Conservation (phyloP, 2,329 filamentous ascomycete genomes). For the Hortaea sp. region DNA sequence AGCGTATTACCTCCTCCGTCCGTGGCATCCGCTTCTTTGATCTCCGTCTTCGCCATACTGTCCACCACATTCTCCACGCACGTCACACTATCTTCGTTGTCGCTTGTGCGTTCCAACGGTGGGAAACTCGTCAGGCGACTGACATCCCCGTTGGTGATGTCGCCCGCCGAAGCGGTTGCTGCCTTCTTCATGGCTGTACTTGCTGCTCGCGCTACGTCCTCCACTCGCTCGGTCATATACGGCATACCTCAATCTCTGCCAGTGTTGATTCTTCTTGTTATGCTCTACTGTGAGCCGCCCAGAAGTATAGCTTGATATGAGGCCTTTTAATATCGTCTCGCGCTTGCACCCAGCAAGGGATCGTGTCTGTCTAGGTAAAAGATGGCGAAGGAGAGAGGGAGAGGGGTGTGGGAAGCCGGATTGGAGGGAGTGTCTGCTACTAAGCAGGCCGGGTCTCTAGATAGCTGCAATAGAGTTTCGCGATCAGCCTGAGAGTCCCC, state of each 20-base stretch:
- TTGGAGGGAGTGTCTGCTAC: no score
- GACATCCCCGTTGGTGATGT: background rate
- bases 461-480: no score
- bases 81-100: background rate
- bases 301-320: no score
- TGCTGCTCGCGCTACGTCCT: background rate
- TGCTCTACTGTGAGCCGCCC: no score
- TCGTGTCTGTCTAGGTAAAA: no score
- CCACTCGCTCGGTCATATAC: background rate
- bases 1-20: constrained; percentile 2
- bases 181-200: background rate
- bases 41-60: background rate
- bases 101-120: background rate
- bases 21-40: constrained; percentile 1
- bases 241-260: background rate
- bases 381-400: no score
- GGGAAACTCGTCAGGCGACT: background rate
- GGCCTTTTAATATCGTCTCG: no score
- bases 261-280: no score
- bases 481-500: no score
- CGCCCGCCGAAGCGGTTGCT: background rate
- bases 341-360: no score
- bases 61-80: background rate
- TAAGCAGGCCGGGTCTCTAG: no score
- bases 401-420: no score